Evolutionary conservation across 2,329 filamentous ascomycete genomes (phyloP).

Genomic region (Xylaria sp.): DNA sequence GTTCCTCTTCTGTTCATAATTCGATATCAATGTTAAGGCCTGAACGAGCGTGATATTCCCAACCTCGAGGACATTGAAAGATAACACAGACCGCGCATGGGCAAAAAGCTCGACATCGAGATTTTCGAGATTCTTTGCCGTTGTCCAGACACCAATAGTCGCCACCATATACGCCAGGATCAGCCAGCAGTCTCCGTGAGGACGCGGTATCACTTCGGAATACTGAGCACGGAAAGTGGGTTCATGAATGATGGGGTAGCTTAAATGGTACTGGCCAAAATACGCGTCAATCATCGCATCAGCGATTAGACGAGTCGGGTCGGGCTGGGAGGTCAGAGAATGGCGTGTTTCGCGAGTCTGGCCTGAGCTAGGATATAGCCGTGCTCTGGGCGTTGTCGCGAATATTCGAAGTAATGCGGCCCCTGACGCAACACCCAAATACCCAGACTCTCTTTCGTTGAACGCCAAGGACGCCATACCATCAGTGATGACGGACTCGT

Average conservation of each 20-base stretch:
- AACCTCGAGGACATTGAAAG: constrained; percentile 47
- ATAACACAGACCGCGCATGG: constrained; percentile 13
- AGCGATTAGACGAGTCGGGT: constrained; percentile 16
- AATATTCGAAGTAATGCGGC: constrained; percentile 21
- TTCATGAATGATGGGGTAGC: constrained; percentile 58
- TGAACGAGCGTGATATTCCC: constrained; percentile 50
- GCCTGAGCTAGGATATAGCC: background rate
- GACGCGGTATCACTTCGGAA: constrained; percentile 35
- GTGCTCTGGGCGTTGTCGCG: constrained; percentile 2
- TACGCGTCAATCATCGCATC: constrained; percentile 52
- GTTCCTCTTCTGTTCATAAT: constrained; percentile 59
- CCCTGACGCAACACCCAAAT: constrained; percentile 24
- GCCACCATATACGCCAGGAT: constrained; percentile 38
- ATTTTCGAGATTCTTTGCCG: constrained; percentile 18
- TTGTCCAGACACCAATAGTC: constrained; percentile 39
- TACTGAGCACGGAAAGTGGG: constrained; percentile 39
- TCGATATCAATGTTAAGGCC: constrained; percentile 49
- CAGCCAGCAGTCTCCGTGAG: constrained; percentile 36
- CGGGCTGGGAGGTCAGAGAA: constrained; percentile 20
- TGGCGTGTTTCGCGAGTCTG: constrained; percentile 5
- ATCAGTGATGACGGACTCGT: constrained; percentile 23
- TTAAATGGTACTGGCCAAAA: constrained; percentile 57
- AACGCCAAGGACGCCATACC: constrained; percentile 34
- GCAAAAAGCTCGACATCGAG: constrained; percentile 14
- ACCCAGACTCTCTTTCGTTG: constrained; percentile 26